Evolutionary conservation across 129 eudicot species (phyloP).

Genomic region (Arctium lappa): DNA sequence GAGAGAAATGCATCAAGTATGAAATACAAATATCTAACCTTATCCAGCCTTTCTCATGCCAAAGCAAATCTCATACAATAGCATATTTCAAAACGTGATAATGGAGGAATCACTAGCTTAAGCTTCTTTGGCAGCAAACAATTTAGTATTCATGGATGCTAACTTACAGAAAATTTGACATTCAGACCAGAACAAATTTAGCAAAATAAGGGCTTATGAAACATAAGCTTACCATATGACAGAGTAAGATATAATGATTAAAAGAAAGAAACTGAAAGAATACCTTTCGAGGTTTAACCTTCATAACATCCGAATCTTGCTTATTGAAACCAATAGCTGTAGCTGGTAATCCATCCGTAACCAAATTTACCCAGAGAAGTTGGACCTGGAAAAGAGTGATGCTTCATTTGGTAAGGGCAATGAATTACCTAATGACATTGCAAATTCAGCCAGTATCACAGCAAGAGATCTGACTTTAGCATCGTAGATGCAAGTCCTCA

Average conservation of each 20-base stretch:
- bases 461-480: neutral
- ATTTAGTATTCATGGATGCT: neutral
- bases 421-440: neutral
- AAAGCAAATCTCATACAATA: neutral
- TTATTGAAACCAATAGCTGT: constrained; percentile 99
- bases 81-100: neutral
- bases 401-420: neutral
- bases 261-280: neutral
- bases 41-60: neutral
- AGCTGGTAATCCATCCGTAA: constrained; percentile 98
- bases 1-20: neutral
- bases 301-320: constrained; percentile 99
- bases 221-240: neutral
- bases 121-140: neutral
- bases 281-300: constrained; percentile 97
- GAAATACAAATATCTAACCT: neutral
- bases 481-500: neutral
- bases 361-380: constrained; percentile 97
- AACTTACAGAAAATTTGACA: neutral
- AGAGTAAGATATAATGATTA: neutral
- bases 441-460: neutral
- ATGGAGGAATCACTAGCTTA: neutral
- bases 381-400: constrained; percentile 69
- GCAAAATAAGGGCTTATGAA: neutral
- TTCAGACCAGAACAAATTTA: neutral